Percentiles rank a stretch among this genome's conserved stretches.
phyloP scores from a whole-genome alignment of 2,329 filamentous ascomycete genomes.

The Bisporella sp. region DNA sequence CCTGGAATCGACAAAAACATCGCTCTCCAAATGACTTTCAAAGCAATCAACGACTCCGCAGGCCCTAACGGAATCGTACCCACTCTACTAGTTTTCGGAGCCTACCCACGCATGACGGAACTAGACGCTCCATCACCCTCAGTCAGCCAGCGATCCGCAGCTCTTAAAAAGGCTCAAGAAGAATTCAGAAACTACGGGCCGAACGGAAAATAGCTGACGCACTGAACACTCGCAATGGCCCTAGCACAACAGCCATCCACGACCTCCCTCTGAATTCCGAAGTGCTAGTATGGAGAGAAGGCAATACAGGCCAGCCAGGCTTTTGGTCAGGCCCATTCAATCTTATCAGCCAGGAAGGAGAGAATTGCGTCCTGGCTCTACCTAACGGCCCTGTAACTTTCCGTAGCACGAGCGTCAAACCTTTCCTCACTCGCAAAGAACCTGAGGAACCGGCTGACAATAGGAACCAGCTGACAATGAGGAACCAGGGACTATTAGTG shows the following conservation, averaged over 20 bases:
- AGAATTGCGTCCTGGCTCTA: conserved; percentile 5
- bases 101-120: conserved; percentile 3
- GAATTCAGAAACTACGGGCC: conserved; percentile 4
- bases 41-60: conserved; percentile 9
- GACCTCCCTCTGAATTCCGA: conserved; percentile 3
- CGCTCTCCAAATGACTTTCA: conserved; percentile 8
- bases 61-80: conserved; percentile 4
- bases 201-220: conserved; percentile 3
- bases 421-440: neutral
- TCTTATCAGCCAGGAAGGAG: conserved; percentile 3
- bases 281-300: conserved; percentile 7
- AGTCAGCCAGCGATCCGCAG: neutral
- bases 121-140: neutral
- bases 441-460: too few species aligned
- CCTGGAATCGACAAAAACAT: conserved; percentile 1
- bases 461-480: too few species aligned
- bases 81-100: conserved; percentile 7
- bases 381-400: conserved; percentile 1
- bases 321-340: conserved; percentile 5
- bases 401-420: conserved; percentile 6
- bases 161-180: conserved; percentile 2
- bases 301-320: neutral
- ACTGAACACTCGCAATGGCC: conserved; percentile 4
- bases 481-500: too few species aligned
- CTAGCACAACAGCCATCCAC: neutral